Conservation (phyloP, 2,329 filamentous ascomycete genomes). For the Monilinia fructigena region DNA sequence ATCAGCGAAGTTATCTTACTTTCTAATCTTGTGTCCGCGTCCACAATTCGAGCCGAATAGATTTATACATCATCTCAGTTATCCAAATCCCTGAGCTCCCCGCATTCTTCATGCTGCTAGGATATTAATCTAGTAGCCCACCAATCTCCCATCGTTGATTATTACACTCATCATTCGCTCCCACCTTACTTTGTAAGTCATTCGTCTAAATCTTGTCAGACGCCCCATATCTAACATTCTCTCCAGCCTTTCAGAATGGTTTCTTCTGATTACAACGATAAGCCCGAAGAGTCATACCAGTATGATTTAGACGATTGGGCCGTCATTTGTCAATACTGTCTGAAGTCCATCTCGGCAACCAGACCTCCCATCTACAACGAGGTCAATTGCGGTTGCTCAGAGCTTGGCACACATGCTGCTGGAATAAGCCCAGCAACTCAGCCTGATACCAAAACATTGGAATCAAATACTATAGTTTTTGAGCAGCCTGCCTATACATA, state of each 20-base stretch:
- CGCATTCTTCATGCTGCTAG: background rate
- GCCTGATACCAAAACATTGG: background rate
- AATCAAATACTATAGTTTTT: slow-evolving; percentile 24
- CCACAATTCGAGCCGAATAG: background rate
- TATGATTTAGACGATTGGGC: slow-evolving; percentile 29
- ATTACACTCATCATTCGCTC: slow-evolving; percentile 27
- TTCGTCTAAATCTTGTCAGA: slow-evolving; percentile 1
- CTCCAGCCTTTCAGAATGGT: slow-evolving; percentile 18
- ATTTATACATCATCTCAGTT: slow-evolving; percentile 6
- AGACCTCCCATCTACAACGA: slow-evolving; percentile 34
- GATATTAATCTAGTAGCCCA: slow-evolving; percentile 15
- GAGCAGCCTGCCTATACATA: slow-evolving; percentile 23
- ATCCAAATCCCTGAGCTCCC: background rate
- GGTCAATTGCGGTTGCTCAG: slow-evolving; percentile 35
- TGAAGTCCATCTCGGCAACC: slow-evolving; percentile 31
- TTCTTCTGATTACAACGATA: slow-evolving; percentile 25
- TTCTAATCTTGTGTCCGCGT: background rate
- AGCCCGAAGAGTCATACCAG: slow-evolving; percentile 18
- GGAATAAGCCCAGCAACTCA: background rate
- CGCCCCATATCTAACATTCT: slow-evolving; percentile 20
- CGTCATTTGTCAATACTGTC: slow-evolving; percentile 29
- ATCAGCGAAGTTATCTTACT: slow-evolving; percentile 12
- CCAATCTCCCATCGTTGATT: slow-evolving; percentile 30
- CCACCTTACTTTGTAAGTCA: slow-evolving; percentile 26
- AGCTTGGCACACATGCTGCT: slow-evolving; percentile 24